A percentile compares a stretch with the other conserved stretches of the same genome.
Evolutionary conservation across 176 grass and related monocot species (phyloP).

Genomic region (Luzula sylvatica): DNA sequence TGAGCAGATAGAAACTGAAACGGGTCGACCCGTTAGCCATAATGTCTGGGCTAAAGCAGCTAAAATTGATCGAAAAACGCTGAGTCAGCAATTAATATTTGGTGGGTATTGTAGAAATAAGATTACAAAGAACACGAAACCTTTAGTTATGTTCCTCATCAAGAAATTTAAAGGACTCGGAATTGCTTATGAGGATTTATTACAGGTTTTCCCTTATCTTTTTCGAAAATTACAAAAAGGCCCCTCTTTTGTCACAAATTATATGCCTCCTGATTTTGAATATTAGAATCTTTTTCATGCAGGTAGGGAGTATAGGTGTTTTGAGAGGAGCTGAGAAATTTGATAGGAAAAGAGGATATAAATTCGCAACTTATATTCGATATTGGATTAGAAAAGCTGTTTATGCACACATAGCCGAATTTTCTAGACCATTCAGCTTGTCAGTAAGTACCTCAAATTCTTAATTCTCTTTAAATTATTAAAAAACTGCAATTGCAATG

Average conservation of each 20-base stretch:
- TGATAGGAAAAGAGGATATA: constrained; percentile 48
- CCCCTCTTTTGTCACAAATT: background rate
- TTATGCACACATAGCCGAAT: constrained; percentile 41
- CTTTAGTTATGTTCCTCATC: constrained; percentile 64
- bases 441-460: constrained; percentile 39
- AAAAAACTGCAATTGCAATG: too few species aligned
- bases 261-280: too few species aligned
- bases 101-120: constrained; percentile 61
- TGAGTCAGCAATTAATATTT: constrained; percentile 39
- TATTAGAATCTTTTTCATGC: background rate
- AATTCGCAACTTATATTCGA: constrained; percentile 76
- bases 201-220: constrained; percentile 45
- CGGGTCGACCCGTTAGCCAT: constrained; percentile 31
- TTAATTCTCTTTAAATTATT: too few species aligned
- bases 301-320: constrained; percentile 79
- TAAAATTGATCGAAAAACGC: constrained; percentile 36
- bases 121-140: constrained; percentile 45
- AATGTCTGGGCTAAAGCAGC: constrained; percentile 60
- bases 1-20: constrained; percentile 39
- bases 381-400: constrained; percentile 92
- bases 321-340: constrained; percentile 79
- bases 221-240: background rate
- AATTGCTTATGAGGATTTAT: constrained; percentile 64
- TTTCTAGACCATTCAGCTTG: constrained; percentile 49
- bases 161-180: constrained; percentile 60